Conservation (phyloP, 305 asterid species). For the Solanum hybrid region DNA sequence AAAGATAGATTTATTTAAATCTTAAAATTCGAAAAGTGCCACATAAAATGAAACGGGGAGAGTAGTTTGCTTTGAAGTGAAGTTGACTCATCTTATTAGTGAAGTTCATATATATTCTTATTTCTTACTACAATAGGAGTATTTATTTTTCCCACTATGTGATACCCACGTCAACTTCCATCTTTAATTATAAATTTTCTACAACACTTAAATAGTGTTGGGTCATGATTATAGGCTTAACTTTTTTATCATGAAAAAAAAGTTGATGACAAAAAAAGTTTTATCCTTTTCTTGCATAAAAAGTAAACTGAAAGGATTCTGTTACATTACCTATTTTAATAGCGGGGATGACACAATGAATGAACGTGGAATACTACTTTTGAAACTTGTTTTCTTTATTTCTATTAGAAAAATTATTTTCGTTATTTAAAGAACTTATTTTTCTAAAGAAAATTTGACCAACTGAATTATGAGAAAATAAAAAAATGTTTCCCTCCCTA, state of each 20-base stretch:
- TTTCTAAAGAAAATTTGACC: background rate
- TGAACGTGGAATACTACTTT: too few species aligned
- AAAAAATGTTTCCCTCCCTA: background rate
- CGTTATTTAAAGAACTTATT: background rate
- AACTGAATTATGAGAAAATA: too few species aligned
- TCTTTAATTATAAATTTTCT: background rate
- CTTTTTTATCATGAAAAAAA: background rate
- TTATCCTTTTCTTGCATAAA: background rate
- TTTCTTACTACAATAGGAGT: background rate
- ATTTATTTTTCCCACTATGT: background rate
- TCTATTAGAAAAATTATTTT: background rate
- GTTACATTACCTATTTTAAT: background rate
- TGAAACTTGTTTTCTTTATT: too few species aligned
- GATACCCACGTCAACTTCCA: background rate
- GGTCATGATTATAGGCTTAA: background rate
- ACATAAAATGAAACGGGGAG: too few species aligned
- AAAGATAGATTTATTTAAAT: too few species aligned
- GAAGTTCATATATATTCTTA: background rate
- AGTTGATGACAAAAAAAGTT: background rate
- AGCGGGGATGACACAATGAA: too few species aligned
- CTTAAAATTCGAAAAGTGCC: fast-evolving
- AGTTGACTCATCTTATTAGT: background rate
- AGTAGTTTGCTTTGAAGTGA: background rate
- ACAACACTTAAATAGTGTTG: background rate
- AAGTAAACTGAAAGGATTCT: background rate